Percentiles rank a stretch among this genome's conserved stretches.
phyloP scores from a whole-genome alignment of 2,329 filamentous ascomycete genomes.

The Ophiostoma triangulosporum region DNA sequence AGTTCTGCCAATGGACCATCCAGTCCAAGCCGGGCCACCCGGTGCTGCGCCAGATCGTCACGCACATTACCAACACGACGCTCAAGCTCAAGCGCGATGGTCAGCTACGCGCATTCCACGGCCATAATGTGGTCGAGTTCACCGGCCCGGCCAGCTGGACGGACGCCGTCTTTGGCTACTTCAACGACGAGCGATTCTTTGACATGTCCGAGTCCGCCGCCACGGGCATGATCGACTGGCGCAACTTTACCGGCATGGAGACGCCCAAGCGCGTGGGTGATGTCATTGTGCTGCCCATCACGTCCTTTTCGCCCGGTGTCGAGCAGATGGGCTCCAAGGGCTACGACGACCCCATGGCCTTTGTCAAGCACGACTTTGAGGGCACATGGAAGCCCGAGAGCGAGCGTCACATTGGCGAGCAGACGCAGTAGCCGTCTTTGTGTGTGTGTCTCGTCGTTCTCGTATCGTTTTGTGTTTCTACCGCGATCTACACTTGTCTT shows the following conservation, averaged over 20 bases:
- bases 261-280: conserved; percentile 79
- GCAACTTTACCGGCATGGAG: conserved; percentile 80
- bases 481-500: no score
- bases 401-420: conserved; percentile 54
- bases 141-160: conserved; percentile 94
- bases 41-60: conserved; percentile 73
- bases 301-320: conserved; percentile 91
- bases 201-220: conserved; percentile 58
- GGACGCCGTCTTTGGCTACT: conserved; percentile 78
- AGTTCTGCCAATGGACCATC: conserved; percentile 99
- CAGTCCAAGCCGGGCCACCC: conserved; percentile 92
- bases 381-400: conserved; percentile 67
- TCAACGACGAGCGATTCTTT: conserved; percentile 85
- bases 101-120: conserved; percentile 42
- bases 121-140: conserved; percentile 78
- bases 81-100: conserved; percentile 58
- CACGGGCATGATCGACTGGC: conserved; percentile 64
- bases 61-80: conserved; percentile 72
- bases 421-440: conserved; percentile 18
- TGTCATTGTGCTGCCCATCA: conserved; percentile 87
- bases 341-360: conserved; percentile 85
- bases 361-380: conserved; percentile 94
- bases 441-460: no score
- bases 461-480: not conserved
- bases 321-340: conserved; percentile 85